These are phyloP conservation scores for Craterostigma plantagineum DNA, from an alignment of 257 asterid species.

Conservation along the genomic window DNA sequence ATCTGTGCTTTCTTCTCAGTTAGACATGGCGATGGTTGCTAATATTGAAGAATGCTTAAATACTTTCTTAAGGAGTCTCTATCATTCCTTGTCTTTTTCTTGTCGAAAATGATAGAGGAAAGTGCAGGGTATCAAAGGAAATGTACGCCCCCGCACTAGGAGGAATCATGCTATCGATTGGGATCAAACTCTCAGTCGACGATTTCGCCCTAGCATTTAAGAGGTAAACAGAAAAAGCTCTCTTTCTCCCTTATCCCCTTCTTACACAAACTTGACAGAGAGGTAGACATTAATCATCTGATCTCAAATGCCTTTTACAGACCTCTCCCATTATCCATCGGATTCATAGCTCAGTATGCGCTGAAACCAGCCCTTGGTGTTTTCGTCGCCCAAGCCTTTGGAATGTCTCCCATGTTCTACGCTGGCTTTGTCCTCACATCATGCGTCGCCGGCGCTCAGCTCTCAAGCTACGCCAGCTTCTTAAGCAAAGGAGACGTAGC, in stretches of 20 bases:
- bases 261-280: too few relatives aligned
- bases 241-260: background rate
- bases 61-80: constrained; percentile 14
- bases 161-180: constrained; percentile 94
- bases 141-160: constrained; percentile 97
- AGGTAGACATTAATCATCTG: constrained; percentile 4
- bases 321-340: constrained; percentile 65
- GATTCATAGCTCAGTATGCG: constrained; percentile 66
- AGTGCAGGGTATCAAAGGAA: constrained; percentile 97
- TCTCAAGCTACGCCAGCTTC: constrained; percentile 94
- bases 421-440: constrained; percentile 84
- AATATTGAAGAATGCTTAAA: too few relatives aligned
- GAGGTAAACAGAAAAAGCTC: constrained; percentile 28
- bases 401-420: constrained; percentile 60
- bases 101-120: constrained; percentile 31
- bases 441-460: constrained; percentile 94
- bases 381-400: constrained; percentile 62
- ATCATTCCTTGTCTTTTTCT: constrained; percentile 15
- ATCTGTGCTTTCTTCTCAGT: too few relatives aligned
- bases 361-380: constrained; percentile 83
- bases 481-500: constrained; percentile 93
- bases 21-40: too few relatives aligned
- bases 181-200: constrained; percentile 73
- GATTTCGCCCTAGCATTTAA: constrained; percentile 86
- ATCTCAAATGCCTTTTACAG: constrained; percentile 16